Evolutionary conservation across 179 eudicot genomes (phyloP).

Genomic region (Corrigiola litoralis): DNA sequence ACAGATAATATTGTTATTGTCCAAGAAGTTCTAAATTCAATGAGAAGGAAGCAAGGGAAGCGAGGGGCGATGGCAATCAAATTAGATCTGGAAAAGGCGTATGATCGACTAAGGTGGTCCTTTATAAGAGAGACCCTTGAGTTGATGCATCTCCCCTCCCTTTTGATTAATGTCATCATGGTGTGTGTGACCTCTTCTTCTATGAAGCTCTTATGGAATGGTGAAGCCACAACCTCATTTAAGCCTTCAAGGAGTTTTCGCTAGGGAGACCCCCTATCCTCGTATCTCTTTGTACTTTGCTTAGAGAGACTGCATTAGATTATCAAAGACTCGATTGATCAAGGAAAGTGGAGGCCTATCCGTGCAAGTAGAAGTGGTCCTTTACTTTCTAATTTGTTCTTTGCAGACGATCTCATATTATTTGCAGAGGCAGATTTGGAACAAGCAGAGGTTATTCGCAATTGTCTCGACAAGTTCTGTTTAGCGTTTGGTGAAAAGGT

Average conservation of each 20-base stretch:
- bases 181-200: background rate
- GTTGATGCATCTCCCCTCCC: rapidly evolving
- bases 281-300: background rate
- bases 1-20: background rate
- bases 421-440: background rate
- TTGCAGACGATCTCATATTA: conserved; percentile 7
- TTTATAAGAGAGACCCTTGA: background rate
- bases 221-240: background rate
- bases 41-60: no score
- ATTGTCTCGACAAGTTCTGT: background rate
- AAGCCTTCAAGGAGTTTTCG: background rate
- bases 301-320: background rate
- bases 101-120: background rate
- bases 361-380: background rate
- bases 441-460: background rate
- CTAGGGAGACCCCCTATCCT: conserved; percentile 6
- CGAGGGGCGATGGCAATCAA: background rate
- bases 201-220: background rate
- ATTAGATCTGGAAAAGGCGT: background rate
- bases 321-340: background rate
- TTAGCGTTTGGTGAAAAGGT: background rate
- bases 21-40: background rate
- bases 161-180: background rate
- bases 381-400: background rate
- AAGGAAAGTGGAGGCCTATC: background rate